Percentiles rank a stretch among this genome's conserved stretches.
Evolutionary conservation across 148 eudicot species (phyloP).

Genomic region (Arctostaphylos glauca): DNA sequence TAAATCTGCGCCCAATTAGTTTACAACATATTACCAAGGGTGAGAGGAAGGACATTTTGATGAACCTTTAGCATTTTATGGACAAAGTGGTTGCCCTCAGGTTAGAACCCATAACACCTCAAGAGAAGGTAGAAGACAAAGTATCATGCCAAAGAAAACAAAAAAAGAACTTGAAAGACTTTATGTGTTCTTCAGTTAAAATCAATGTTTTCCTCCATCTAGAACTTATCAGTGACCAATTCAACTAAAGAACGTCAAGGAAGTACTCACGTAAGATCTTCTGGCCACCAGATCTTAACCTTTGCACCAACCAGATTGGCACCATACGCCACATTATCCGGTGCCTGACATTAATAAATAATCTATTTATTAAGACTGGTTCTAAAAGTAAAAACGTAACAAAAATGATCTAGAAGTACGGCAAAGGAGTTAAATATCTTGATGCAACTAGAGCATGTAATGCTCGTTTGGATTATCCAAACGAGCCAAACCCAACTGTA

Average conservation of each 20-base stretch:
- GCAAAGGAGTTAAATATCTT: neutral
- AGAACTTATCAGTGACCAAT: neutral
- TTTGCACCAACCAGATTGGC: constrained; percentile 52
- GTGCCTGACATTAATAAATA: constrained; percentile 40
- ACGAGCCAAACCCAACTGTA: constrained; percentile 3
- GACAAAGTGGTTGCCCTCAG: neutral
- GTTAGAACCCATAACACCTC: neutral
- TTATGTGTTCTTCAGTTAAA: neutral
- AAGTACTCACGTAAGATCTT: constrained; percentile 55
- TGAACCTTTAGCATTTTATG: neutral
- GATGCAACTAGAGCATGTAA: constrained; percentile 11
- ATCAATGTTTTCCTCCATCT: neutral
- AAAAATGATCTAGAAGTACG: neutral
- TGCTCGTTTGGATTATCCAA: neutral
- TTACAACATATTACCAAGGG: too few relatives aligned
- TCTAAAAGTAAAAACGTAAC: neutral
- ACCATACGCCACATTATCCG: constrained; percentile 32
- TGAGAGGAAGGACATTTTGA: neutral
- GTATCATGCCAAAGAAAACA: neutral
- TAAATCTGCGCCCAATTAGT: neutral
- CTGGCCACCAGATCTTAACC: constrained; percentile 84
- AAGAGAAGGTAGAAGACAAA: neutral
- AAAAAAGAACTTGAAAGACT: neutral
- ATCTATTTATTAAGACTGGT: constrained; percentile 11
- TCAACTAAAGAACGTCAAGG: neutral